Evolutionary conservation across 75 land plant species (phyloP).

Genomic region (Larix kaempferi): DNA sequence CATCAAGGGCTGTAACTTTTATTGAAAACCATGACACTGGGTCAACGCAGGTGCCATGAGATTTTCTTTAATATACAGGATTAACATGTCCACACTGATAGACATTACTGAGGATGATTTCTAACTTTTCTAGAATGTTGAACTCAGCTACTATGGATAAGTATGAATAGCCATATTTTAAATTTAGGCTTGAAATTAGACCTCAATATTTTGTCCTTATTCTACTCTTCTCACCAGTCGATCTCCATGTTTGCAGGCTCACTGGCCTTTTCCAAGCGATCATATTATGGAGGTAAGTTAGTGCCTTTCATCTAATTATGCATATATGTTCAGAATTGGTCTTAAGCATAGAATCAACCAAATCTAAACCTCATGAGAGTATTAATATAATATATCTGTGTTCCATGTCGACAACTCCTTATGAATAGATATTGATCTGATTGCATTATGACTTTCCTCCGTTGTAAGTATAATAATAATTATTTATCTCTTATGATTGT

Average conservation of each 20-base stretch:
- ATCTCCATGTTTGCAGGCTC: slow-evolving; percentile 45
- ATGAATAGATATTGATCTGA: neutral
- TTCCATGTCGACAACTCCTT: neutral
- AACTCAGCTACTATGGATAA: neutral
- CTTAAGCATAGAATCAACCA: neutral
- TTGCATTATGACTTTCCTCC: too few species aligned
- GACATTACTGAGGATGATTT: neutral
- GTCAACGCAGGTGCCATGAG: slow-evolving; percentile 71
- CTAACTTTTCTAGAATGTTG: neutral
- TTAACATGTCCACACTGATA: neutral
- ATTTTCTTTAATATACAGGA: neutral
- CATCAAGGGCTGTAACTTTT: slow-evolving; percentile 88
- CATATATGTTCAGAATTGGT: neutral
- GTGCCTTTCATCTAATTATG: slow-evolving; percentile 1
- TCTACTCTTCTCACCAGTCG: neutral
- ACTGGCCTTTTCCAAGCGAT: slow-evolving; percentile 91
- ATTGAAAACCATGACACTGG: slow-evolving; percentile 95
- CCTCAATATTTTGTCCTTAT: neutral
- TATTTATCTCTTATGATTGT: too few species aligned
- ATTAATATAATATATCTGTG: neutral
- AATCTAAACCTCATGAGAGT: neutral
- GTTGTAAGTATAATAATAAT: too few species aligned
- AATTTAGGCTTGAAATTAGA: neutral
- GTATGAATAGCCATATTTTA: neutral
- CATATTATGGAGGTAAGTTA: slow-evolving; percentile 79